Evolutionary conservation across 116 monocot genomes (phyloP), one percentile per base, ranked within the genome.

Genomic region (Thalassia testudinum): DNA sequence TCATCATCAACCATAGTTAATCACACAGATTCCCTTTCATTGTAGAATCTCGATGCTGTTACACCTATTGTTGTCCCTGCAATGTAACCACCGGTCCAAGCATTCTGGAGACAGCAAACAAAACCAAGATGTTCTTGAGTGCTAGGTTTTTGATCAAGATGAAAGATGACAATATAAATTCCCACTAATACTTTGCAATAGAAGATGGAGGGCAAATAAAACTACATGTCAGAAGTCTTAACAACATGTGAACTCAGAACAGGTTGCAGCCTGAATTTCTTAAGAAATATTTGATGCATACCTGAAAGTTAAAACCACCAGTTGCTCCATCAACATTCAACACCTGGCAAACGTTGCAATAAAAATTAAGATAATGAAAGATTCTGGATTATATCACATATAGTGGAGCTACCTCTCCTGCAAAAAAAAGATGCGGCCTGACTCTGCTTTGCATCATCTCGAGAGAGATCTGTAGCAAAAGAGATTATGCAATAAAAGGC

Each of bases 271-370:
- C 6, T 5, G 30, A 10, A 3, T 10, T 3, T 5, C 6, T 5
- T 34, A 34, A 34, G 3, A 34, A 10, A 5, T 5, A 34, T 34
- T n/a, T n/a, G n/a, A 34, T 34, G 55, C 1, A 55, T 59, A 92
- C 87, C 86, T 92, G 93, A 70, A 93, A 93, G 60, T 93, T 93
- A 58, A 93, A 93, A 55, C 93, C 93, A 66, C 93, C 93, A 38
- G 93, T 93, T 47, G 87, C 47, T 58, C 93, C 93, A 55, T 93
- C 93, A 49, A 87, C 58, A 63, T 93, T 87, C 38, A 93, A 63
- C 50, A 93, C 78, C 93, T 93, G 73, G 15, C 45, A 24, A 42
- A 0, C 0, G 40, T 37, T 15, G 5, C 16, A 42, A 43, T 7
- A n/a, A 26, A 20, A 21, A 47, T 5, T 34, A 5, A 34, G 10